Base-by-base conservation (phyloP, 805 yeast genomes). In the Ogataea saltuana region DNA sequence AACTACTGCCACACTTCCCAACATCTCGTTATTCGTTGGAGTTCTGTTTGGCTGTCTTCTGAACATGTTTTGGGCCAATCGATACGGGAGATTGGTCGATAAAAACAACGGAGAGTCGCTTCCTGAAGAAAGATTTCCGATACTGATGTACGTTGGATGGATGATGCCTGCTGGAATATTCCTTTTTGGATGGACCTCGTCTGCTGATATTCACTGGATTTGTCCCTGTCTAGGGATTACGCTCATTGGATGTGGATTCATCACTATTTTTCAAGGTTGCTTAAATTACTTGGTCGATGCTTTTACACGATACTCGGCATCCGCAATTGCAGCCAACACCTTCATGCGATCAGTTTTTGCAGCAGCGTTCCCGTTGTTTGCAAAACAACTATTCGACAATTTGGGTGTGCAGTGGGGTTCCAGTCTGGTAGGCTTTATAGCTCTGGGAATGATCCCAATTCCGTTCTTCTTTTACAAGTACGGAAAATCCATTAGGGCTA, bases 351-450 rank as follows among this genome's bases (percentile, higher is more conserved):
- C 85, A 4, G 56, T 74, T 37, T 70, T 81, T 54, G 89, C 88
- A 1, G 81, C 80, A 40, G 67, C 76, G 9, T 80, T 83, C 63
- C 89, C 87, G 6, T 63, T 83, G 31, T 80, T 81, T 60, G 85
- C 84, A 2, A 61, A 69, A 7, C 64, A 72, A 7, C 76, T 83
- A 82, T 84, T 80, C 58, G 60, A 45, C 8, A 38, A 37, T 17
- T 60, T 84, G 33, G 82, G 83, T 16, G 81, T 80, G 52, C 87
- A 86, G 4, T 83, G 88, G 88, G 86, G 86, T 18, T 76, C 78
- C 56, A 75, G 85, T 0, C 58, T 83, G 53, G 78, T 81, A 59
- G 88, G 75, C 0, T 67, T 81, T 30, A 60, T 82, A 38, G 82
- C 76, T 7, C 46, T 81, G 12, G 72, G 71, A 1, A 65, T 82